phyloP scores from a whole-genome alignment of 768 basidiomycete species.

The Serendipita sp. region DNA sequence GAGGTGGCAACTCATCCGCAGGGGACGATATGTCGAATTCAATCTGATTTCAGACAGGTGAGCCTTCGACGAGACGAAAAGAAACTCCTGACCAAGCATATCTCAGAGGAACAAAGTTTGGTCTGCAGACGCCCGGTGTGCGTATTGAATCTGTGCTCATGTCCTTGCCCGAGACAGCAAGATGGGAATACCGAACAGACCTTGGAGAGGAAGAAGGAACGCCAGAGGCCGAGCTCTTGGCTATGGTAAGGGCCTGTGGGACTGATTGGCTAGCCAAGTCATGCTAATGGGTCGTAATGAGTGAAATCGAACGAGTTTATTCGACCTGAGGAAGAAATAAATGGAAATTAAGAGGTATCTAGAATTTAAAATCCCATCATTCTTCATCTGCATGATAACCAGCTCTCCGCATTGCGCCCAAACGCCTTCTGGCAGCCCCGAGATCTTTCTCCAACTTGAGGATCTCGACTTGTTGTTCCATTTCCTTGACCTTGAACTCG shows the following conservation, averaged over 20 bases:
- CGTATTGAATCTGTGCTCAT: slow-evolving; percentile 81
- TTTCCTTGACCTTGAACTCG: slow-evolving; percentile 94
- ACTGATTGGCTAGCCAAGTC: background rate
- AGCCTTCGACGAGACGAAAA: background rate
- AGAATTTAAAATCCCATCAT: slow-evolving; percentile 23
- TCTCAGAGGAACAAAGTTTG: slow-evolving; percentile 66
- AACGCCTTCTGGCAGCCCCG: slow-evolving; percentile 62
- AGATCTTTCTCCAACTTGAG: slow-evolving; percentile 91
- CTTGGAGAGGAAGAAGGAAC: slow-evolving; percentile 45
- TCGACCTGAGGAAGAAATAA: background rate
- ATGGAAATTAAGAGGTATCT: background rate
- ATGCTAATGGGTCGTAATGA: no score
- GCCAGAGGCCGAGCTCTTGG: slow-evolving; percentile 47
- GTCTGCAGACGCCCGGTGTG: slow-evolving; percentile 66
- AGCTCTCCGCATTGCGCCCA: slow-evolving; percentile 75
- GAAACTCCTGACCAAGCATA: background rate
- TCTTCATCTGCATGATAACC: slow-evolving; percentile 82
- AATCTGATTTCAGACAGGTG: slow-evolving; percentile 57
- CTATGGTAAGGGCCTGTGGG: slow-evolving; percentile 30
- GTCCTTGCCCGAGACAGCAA: slow-evolving; percentile 72
- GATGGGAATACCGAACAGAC: slow-evolving; percentile 81
- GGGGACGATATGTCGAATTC: slow-evolving; percentile 92
- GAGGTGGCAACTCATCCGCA: slow-evolving; percentile 82
- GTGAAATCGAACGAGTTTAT: no score
- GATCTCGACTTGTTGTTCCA: slow-evolving; percentile 99